phyloP scores from a whole-genome alignment of 2,329 filamentous ascomycete species.

The Alternaria atra region DNA sequence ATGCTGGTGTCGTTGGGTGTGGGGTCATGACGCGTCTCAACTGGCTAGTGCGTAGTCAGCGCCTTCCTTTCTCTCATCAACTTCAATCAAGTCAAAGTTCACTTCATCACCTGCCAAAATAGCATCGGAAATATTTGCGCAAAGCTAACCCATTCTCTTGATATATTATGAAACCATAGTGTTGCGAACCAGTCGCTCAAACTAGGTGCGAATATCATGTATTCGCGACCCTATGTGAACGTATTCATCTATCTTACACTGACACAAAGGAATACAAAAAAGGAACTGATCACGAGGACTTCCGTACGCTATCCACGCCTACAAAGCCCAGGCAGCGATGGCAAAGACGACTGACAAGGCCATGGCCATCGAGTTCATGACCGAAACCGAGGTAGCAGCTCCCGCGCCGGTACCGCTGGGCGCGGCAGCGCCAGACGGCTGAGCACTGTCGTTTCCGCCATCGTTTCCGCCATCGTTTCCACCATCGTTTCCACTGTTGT shows the following conservation, averaged over 20 bases:
- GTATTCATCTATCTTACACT: conserved; percentile 7
- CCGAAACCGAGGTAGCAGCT: conserved; percentile 25
- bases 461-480: not conserved
- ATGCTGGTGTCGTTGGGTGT: not conserved
- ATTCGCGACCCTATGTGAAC: conserved; percentile 1
- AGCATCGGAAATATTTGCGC: not conserved
- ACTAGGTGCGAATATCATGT: conserved; percentile 2
- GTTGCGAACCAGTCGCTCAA: conserved; percentile 9
- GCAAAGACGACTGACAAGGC: conserved; percentile 39
- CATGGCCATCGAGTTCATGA: conserved; percentile 36
- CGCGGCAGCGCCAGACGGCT: not conserved
- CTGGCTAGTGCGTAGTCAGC: not conserved
- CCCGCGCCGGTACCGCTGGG: conserved; percentile 17
- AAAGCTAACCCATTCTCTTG: conserved; percentile 5
- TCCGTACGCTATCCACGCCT: not conserved
- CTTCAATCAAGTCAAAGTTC: not conserved
- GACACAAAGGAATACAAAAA: conserved; percentile 2
- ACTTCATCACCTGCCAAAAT: not conserved
- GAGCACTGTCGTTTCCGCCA: not conserved
- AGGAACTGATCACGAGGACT: not conserved
- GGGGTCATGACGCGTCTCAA: conserved; percentile 18
- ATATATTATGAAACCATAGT: conserved; percentile 13
- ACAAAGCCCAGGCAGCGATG: conserved; percentile 36
- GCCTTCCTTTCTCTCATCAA: not conserved
- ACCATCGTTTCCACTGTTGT: not conserved